phyloP scores from a whole-genome alignment of 768 basidiomycete genomes.

The Tulasnella sp. region DNA sequence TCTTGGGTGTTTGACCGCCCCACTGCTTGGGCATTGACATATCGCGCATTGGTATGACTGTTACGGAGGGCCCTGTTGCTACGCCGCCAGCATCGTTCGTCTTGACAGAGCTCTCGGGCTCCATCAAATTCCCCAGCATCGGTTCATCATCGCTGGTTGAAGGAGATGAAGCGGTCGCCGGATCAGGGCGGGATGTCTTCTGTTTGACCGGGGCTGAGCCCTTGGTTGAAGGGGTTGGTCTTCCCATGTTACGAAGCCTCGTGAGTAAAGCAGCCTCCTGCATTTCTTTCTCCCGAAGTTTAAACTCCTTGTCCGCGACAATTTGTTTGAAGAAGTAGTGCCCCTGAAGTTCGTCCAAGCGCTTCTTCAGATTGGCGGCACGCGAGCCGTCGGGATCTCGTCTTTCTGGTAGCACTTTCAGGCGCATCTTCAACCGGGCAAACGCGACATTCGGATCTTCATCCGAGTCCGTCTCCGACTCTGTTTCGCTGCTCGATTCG shows the following conservation, averaged over 20 bases:
- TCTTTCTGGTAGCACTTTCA: conserved; percentile 46
- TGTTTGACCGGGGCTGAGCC: not conserved
- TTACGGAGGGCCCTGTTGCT: conserved; percentile 43
- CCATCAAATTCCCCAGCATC: conserved; percentile 71
- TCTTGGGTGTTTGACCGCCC: conserved; percentile 77
- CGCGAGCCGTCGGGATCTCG: conserved; percentile 32
- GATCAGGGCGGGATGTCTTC: not conserved
- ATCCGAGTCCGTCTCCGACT: conserved; percentile 20
- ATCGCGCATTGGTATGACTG: conserved; percentile 51
- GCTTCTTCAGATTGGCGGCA: conserved; percentile 43
- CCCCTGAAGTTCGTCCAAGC: conserved; percentile 47
- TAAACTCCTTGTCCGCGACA: conserved; percentile 60
- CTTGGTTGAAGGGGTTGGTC: conserved; percentile 8
- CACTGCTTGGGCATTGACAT: conserved; percentile 81
- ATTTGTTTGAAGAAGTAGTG: conserved; percentile 69
- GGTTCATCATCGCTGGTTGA: conserved; percentile 39
- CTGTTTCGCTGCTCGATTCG: not conserved
- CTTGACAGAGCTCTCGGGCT: conserved; percentile 54
- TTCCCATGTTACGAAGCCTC: conserved; percentile 33
- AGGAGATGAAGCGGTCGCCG: not conserved
- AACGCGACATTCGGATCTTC: conserved; percentile 62
- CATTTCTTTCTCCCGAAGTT: conserved; percentile 50
- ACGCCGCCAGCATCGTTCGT: conserved; percentile 41
- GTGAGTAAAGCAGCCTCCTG: conserved; percentile 40
- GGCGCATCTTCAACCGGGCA: conserved; percentile 57